Percentiles rank a stretch among this genome's conserved stretches.
Conservation (phyloP, 2,329 filamentous ascomycete genomes). For the Stagonosporopsis rhizophila region DNA sequence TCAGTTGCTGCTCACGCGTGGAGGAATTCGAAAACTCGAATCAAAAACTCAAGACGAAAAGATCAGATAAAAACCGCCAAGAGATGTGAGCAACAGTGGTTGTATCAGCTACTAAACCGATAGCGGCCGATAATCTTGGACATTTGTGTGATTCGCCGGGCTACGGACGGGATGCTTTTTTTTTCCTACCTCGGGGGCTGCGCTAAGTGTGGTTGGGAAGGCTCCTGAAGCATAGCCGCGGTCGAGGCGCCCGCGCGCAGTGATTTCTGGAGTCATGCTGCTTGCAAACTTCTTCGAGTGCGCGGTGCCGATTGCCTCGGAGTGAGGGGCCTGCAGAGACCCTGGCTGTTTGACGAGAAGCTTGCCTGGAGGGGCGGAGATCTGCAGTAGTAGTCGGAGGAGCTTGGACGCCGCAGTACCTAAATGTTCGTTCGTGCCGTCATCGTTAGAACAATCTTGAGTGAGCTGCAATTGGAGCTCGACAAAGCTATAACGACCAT, state of each 20-base stretch:
- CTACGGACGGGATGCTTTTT: background rate
- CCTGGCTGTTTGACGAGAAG: background rate
- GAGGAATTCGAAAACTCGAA: background rate
- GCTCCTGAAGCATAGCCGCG: constrained; percentile 3
- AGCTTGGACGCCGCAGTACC: constrained; percentile 21
- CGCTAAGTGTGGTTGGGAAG: constrained; percentile 14
- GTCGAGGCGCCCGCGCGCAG: background rate
- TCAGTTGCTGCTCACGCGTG: background rate
- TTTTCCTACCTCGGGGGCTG: background rate
- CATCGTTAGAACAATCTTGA: constrained; percentile 5
- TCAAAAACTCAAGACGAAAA: constrained; percentile 10
- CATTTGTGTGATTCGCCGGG: constrained; percentile 22
- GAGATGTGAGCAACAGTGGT: constrained; percentile 12
- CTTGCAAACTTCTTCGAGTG: background rate
- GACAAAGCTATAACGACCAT: background rate
- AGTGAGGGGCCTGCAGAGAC: constrained; percentile 7
- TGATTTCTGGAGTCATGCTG: constrained; percentile 4
- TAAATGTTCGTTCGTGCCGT: constrained; percentile 24
- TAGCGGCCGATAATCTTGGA: constrained; percentile 19
- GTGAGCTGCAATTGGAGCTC: constrained; percentile 5
- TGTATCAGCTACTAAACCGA: constrained; percentile 30
- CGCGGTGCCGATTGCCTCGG: constrained; percentile 3
- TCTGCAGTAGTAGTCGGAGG: constrained; percentile 19
- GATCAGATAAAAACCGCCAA: constrained; percentile 18
- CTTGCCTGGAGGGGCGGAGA: constrained; percentile 11